Conservation (phyloP, 371 early-diverging fungal species). For the Apophysomyces elegans region DNA sequence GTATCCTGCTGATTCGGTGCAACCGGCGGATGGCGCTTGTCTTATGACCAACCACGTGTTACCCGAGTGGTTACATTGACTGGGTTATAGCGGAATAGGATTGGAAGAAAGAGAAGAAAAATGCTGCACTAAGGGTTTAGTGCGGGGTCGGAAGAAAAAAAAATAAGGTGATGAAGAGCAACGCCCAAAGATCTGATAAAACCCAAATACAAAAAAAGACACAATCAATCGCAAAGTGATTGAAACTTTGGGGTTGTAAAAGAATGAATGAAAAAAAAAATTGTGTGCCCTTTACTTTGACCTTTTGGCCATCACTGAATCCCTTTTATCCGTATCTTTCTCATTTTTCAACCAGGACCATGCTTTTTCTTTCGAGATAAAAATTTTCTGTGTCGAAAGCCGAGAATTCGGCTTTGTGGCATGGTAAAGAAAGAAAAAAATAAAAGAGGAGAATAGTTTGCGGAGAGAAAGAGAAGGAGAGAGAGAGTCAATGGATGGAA, state of each 20-base stretch:
- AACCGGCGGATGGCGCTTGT: conserved; percentile 6
- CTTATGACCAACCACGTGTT: conserved; percentile 11
- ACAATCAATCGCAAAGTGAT: neutral
- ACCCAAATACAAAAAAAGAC: neutral
- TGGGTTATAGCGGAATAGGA: conserved; percentile 2
- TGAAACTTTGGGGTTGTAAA: neutral
- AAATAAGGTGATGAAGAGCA: conserved; percentile 5
- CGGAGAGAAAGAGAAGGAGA: neutral
- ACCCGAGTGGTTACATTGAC: neutral
- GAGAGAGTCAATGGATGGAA: neutral
- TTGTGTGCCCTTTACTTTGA: too few relatives aligned
- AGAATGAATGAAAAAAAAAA: too few relatives aligned
- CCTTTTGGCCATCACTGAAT: too few relatives aligned
- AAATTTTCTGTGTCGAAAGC: neutral
- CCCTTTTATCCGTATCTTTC: conserved; percentile 1
- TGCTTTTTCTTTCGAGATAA: too few relatives aligned
- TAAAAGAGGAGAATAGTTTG: neutral
- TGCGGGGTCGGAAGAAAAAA: conserved; percentile 10
- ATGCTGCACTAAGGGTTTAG: conserved; percentile 8
- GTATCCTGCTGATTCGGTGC: conserved; percentile 12
- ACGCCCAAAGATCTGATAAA: conserved; percentile 6
- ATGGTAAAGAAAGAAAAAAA: too few relatives aligned
- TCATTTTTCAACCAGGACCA: too few relatives aligned
- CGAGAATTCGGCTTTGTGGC: conserved; percentile 5
- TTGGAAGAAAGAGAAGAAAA: neutral